Conservation (phyloP, 2,329 filamentous ascomycete genomes). For the Leptosphaerulina australis region DNA sequence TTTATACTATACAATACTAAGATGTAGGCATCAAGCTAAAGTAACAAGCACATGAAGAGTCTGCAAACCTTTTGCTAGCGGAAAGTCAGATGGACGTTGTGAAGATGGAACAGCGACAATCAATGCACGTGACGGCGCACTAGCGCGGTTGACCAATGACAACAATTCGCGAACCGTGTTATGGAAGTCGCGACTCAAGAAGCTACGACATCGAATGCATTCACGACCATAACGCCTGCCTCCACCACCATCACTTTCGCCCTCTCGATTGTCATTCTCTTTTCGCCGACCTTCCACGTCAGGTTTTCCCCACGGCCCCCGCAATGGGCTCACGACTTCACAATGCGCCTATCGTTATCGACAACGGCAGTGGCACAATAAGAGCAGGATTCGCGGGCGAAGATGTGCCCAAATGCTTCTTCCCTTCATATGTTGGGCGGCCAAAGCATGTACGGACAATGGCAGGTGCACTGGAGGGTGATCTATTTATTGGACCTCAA, state of each 20-base stretch:
- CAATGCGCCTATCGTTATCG: conserved; percentile 97
- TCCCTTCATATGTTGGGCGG: conserved; percentile 94
- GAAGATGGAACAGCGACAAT: not conserved
- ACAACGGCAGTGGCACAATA: conserved; percentile 98
- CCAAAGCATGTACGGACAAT: conserved; percentile 95
- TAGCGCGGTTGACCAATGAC: conserved; percentile 30
- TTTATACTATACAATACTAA: no score
- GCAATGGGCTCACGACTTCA: conserved; percentile 75
- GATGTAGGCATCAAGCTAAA: no score
- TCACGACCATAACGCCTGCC: conserved; percentile 25
- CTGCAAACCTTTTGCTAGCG: no score
- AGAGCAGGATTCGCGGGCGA: conserved; percentile 96
- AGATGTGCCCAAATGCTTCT: conserved; percentile 94
- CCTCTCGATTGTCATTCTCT: not conserved
- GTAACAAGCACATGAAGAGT: no score
- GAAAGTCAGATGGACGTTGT: not conserved
- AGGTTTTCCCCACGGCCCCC: conserved; percentile 15
- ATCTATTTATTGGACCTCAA: conserved; percentile 94
- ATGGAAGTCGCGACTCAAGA: conserved; percentile 40
- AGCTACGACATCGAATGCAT: conserved; percentile 33
- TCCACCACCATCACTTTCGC: not conserved
- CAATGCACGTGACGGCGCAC: conserved; percentile 34
- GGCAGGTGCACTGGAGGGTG: conserved; percentile 94
- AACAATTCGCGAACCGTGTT: conserved; percentile 35
- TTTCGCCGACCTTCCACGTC: no score